Evolutionary conservation across 2,329 filamentous ascomycete genomes (phyloP).

Genomic region (Colletotrichum sp.): DNA sequence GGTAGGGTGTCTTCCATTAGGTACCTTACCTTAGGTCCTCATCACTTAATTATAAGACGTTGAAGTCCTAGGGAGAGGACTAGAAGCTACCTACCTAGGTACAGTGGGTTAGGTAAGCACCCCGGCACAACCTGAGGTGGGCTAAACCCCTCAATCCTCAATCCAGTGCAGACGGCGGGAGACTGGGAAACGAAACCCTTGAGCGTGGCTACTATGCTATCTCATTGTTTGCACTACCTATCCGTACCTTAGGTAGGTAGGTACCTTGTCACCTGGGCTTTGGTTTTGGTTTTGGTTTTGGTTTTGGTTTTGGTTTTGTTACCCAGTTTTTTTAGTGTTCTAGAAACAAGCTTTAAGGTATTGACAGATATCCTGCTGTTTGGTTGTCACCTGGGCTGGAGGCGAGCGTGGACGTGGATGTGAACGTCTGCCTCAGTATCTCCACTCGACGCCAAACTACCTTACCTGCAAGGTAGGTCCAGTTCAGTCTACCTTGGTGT

Average conservation of each 20-base stretch:
- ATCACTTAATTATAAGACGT: neutral
- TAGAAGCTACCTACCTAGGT: neutral
- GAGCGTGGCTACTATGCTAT: neutral
- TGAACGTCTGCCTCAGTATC: neutral
- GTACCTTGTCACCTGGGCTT: neutral
- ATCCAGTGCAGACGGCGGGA: no score
- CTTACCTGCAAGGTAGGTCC: no score
- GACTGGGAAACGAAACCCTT: neutral
- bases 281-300: no score
- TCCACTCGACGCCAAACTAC: neutral
- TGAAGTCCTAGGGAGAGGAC: neutral
- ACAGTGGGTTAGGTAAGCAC: no score
- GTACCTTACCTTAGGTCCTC: neutral
- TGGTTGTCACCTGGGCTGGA: neutral
- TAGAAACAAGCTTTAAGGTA: no score
- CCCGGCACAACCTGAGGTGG: neutral
- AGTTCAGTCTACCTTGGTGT: neutral
- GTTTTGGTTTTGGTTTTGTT: no score
- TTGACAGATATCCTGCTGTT: no score
- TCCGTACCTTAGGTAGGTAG: no score
- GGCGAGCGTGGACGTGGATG: neutral
- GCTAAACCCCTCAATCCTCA: no score
- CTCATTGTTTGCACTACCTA: neutral
- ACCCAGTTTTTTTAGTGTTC: no score
- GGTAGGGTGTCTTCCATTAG: neutral